Base-by-base conservation (phyloP, 352 stramenopile genomes). In the Phytopythium sindhum region DNA sequence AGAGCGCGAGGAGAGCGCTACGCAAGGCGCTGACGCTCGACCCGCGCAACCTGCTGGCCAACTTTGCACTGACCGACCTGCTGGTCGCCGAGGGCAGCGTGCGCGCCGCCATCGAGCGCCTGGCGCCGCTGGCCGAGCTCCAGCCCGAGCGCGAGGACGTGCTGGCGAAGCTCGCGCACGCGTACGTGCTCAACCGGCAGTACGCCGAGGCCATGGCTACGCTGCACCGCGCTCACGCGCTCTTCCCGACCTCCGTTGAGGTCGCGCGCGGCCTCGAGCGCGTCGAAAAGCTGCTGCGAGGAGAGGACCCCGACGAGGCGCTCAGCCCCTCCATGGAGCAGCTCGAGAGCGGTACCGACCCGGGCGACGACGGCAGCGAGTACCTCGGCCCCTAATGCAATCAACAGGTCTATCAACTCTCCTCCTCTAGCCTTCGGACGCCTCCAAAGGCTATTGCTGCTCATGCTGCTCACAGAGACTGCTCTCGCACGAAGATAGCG, bases 211-310 rank as follows among this genome's bases (percentile, higher is more conserved):
- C 84, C 2, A 73, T 93, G 52, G 81, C 75, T 21, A 79, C 83
- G 41, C 92, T 91, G 65, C 83, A 93, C 41, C 76, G 80, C 26
- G 75, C 86, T 6, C 55, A 91, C 62, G 72, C 72, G n/a, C 45
- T 92, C 50, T 89, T 90, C 57, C 77, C 81, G 15, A 68, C 64
- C 24, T 89, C 74, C 11, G 69, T 61, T 2, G 77, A 88, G 8
- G 81, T 84, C 11, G 21, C 86, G 11, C 71, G 72, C 4, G 86
- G 78, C 0, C 59, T 95, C 17, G 82, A 93, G 11, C 80, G 83
- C 6, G 70, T 95, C 3, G 86, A 95, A 66, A 90, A 89, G 65
- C 68, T 93, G 33, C 88, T 93, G 81, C 82, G 79, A 11, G 84
- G 81, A 5, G 83, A 93, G 37, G 82, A 93, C 60, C 80, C 81